phyloP scores from a whole-genome alignment of 2,329 filamentous ascomycete species.

The Ophiostoma sp. region DNA sequence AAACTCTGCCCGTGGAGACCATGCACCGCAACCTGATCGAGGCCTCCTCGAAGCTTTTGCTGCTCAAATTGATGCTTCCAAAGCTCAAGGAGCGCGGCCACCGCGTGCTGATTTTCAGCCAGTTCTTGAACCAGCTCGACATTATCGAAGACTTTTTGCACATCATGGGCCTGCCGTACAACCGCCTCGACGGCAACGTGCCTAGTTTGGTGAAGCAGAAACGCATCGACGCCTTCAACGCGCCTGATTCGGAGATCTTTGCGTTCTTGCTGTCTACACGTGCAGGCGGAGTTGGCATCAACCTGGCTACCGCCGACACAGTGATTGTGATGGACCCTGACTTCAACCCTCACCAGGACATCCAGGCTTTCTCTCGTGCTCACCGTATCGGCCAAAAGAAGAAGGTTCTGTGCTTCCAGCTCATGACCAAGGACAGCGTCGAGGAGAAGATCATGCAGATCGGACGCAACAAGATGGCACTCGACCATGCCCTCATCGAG shows the following conservation, averaged over 20 bases:
- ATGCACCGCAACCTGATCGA: constrained; percentile 80
- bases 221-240: constrained; percentile 90
- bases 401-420: constrained; percentile 90
- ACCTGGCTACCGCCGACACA: constrained; percentile 91
- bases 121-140: constrained; percentile 83
- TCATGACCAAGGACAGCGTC: constrained; percentile 81
- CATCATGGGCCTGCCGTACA: constrained; percentile 65
- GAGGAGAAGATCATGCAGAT: constrained; percentile 97
- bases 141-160: constrained; percentile 88
- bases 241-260: constrained; percentile 73
- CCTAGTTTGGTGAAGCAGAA: constrained; percentile 83
- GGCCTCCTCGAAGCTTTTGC: constrained; percentile 80
- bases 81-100: constrained; percentile 82
- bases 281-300: constrained; percentile 94
- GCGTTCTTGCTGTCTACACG: constrained; percentile 90
- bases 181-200: constrained; percentile 80
- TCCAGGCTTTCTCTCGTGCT: constrained; percentile 88
- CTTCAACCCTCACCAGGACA: constrained; percentile 96
- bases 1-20: constrained; percentile 52
- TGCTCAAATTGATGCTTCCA: constrained; percentile 79
- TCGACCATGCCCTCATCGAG: constrained; percentile 93
- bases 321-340: constrained; percentile 97
- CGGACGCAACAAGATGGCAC: constrained; percentile 88
- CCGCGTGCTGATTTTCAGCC: constrained; percentile 89
- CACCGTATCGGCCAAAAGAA: constrained; percentile 96